Base-by-base conservation (phyloP, 2,329 filamentous ascomycete species). In the Colletotrichum sp. region DNA sequence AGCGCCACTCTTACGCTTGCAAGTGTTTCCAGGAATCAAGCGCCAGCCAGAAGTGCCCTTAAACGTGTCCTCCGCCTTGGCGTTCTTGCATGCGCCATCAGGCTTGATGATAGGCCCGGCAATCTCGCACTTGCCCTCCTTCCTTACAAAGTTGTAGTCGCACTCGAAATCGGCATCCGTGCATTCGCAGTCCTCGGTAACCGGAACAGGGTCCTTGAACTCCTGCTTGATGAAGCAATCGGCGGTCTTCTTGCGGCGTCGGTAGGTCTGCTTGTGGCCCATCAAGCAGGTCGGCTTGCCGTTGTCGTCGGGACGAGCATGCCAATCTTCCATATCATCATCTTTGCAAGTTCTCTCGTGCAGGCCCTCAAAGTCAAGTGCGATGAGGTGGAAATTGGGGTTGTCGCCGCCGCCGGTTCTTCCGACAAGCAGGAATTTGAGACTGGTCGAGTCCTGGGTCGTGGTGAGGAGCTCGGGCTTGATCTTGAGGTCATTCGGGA, bases 221-320 rank as follows among this genome's bases (percentile, higher is more conserved):
- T 96, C 92, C 76, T 94, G 90, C 80, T 95, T 94, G 79, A 99
- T 90, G 83, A 98, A 98, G 85, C 98, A 99, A 76, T 98, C 92
- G 21, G 94, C 94, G 79, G 95, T 91, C 82, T 95, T 94, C 88
- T 98, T 99, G 80, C 97, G 93, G 78, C 97, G 92, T 71, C 88
- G 90, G 85, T 94, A 99, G 77, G 91, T 95, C 82, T 99, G 96
- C 81, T 93, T 98, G 83, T 98, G 96, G 24, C 97, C 97, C 96
- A 99, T 99, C 78, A 99, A 88, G 83, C 97, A 99, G 67, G 93
- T 95, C 4, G 96, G 91, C 67, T 98, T 91, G 36, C 94, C 94
- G 26, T 98, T 91, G 34, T 94, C 91, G 81, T 98, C 94, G 48
- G 94, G 90, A 18, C 96, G 93, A 28, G 97, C 97, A 78, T 92